Base-by-base conservation (phyloP, 192 early-diverging fungal species). In the Backusella australiensis region DNA sequence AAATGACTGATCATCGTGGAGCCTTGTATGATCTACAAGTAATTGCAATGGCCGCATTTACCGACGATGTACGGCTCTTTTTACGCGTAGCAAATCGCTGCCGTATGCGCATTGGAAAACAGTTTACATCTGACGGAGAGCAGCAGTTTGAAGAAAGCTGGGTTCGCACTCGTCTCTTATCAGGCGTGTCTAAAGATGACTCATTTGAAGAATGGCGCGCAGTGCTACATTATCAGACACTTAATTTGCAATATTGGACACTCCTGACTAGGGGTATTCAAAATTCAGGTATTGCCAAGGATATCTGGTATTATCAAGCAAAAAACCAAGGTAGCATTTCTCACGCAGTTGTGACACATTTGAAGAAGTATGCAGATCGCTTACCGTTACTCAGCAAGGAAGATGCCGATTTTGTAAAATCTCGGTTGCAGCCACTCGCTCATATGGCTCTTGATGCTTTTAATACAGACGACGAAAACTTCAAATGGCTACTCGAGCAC, bases 211-310 rank as follows among this genome's bases (percentile, higher is more conserved):
- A 67, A 36, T 71, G 76, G 76, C 70, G 34, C 6, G 56, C 53
- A 21, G n/a, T 41, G 1, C 65, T 79, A 38, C 81, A 82, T n/a
- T 86, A 85, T 71, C 76, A 81, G 32, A 82, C 82, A 15, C 73
- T 86, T 69, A 89, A 89, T 80, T 69, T 89, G 59, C 88, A 89
- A 68, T 89, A 89, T 63, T 89, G 88, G 88, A 87, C 86, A 4
- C 74, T 85, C n/a, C 71, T 89, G 72, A 80, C 88, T 3, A 77
- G 86, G 19, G 84, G 82, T 49, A 83, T 89, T 38, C 85, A 85
- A 63, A 89, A 89, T 59, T 35, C 79, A 14, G 82, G 78, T 35
- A 79, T 89, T 46, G 82, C 77, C 17, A 84, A 83, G n/a, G 86
- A 89, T 68, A 77, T 89, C 39, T 89, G 88, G 88, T 75, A 84